Base-by-base conservation (phyloP, 2,329 filamentous ascomycete genomes). In the Celoporthe dispersa region DNA sequence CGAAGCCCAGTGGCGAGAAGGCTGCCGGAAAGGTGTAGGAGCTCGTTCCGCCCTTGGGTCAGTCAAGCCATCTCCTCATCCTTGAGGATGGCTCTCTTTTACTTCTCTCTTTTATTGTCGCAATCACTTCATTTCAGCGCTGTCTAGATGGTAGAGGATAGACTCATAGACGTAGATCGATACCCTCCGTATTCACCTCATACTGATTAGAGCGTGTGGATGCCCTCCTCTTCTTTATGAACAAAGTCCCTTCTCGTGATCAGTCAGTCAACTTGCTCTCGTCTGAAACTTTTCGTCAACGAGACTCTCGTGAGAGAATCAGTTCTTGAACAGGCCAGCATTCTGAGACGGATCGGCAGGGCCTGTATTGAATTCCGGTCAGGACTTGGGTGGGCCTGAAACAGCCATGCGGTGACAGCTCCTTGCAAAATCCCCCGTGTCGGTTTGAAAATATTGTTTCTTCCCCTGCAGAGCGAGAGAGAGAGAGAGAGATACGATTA, bases 1-100 rank as follows among this genome's bases (percentile, higher is more conserved):
- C 28, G 8, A 11, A 44, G 31, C 31, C 57, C 12, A 28, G 51
- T 25, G 61, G 55, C 12, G 67, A 65, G 53, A 70, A 67, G 48
- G 70, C 25, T 1, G 2, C 19, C 4, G 55, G 25, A 6, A 9
- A 14, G 35, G 53, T 60, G 16, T 67, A 39, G 39, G 33, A 9
- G 35, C n/a, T 37, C 33, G 11, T 59, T 33, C 25, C 14, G 53
- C 31, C 55, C 19, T 55, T 6, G 31, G 19, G 8, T 11, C 9
- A 60, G 16, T 11, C 33, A 60, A 25, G 22, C 22, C 25, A 8
- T 39, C 37, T 11, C 12, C 35, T 60, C 51, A 19, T 25, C 25
- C 51, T 31, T 55, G 25, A n/a, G 5, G 44, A 41, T 41, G 12
- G 39, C 16, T n/a, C 1, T 48, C 11, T 12, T 55, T 55, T 5